phyloP scores from a whole-genome alignment of 2,329 filamentous ascomycete species.

The Stagonosporopsis cucurbitacearum region DNA sequence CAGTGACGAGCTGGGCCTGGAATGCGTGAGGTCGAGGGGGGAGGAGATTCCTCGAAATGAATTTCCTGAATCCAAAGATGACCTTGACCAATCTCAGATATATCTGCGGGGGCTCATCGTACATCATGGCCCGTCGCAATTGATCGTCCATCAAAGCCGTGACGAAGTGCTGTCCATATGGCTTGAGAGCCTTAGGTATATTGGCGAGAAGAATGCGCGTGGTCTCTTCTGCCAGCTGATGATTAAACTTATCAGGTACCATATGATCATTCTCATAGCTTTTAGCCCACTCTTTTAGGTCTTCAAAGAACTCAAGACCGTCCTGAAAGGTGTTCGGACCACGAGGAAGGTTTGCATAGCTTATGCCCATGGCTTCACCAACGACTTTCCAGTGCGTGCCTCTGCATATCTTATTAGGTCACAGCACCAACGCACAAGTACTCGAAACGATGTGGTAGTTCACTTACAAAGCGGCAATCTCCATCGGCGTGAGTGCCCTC shows the following conservation, averaged over 20 bases:
- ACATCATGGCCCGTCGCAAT: constrained; percentile 67
- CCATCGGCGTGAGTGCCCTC: constrained; percentile 70
- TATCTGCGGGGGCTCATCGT: constrained; percentile 44
- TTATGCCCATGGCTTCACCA: constrained; percentile 73
- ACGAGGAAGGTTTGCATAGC: constrained; percentile 53
- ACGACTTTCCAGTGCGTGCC: constrained; percentile 74
- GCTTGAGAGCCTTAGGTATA: constrained; percentile 56
- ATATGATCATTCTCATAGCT: constrained; percentile 67
- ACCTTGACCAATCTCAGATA: constrained; percentile 53
- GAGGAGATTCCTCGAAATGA: constrained; percentile 63
- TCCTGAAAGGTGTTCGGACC: constrained; percentile 52
- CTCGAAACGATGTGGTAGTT: too few relatives aligned
- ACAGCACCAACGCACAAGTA: neutral
- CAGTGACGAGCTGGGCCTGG: constrained; percentile 45
- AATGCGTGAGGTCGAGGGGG: constrained; percentile 60
- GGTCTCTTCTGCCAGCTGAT: constrained; percentile 62
- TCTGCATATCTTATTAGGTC: constrained; percentile 14
- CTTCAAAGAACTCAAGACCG: constrained; percentile 61
- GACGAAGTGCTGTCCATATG: constrained; percentile 58
- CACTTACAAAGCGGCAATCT: constrained; percentile 64
- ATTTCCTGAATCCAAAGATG: constrained; percentile 60
- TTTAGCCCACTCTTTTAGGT: constrained; percentile 58
- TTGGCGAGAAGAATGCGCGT: constrained; percentile 67
- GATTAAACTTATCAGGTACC: constrained; percentile 53
- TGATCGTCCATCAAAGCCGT: constrained; percentile 69